phyloP scores from a whole-genome alignment of 768 basidiomycete genomes.

The Antrodiella citrinella region DNA sequence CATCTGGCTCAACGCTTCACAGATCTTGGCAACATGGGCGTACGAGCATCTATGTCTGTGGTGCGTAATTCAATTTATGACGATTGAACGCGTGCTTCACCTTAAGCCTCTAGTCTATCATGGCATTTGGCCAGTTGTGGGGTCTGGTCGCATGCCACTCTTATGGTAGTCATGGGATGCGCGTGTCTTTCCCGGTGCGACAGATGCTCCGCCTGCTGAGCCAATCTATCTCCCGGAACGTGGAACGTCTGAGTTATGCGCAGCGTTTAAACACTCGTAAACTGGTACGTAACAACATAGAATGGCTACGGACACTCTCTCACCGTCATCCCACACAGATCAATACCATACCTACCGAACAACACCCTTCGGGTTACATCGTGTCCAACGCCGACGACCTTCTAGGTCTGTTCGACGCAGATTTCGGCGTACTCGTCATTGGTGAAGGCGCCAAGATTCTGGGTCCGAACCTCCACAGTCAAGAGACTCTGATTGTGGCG shows the following conservation, averaged over 20 bases:
- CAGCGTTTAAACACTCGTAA: conserved; percentile 69
- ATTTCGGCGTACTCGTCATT: conserved; percentile 64
- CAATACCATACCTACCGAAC: conserved; percentile 58
- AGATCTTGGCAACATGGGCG: conserved; percentile 78
- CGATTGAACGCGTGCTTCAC: too few relatives aligned
- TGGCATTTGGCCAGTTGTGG: conserved; percentile 75
- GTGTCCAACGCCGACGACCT: conserved; percentile 77
- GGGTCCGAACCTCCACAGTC: conserved; percentile 62
- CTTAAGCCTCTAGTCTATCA: conserved; percentile 47
- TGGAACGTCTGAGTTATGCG: conserved; percentile 73
- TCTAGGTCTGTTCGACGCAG: conserved; percentile 69
- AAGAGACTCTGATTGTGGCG: conserved; percentile 71
- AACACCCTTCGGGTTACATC: conserved; percentile 69
- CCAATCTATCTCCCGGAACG: conserved; percentile 72
- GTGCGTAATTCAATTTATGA: too few relatives aligned
- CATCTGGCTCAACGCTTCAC: conserved; percentile 1
- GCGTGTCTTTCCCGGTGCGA: conserved; percentile 77
- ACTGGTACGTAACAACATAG: conserved; percentile 38
- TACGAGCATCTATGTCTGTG: conserved; percentile 80
- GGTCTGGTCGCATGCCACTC: conserved; percentile 74
- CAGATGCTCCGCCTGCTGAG: conserved; percentile 76
- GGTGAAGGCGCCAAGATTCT: conserved; percentile 67
- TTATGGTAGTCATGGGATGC: conserved; percentile 72
- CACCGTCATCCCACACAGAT: conserved; percentile 35
- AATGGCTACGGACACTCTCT: neutral